Evolutionary conservation across 2,329 filamentous ascomycete species (phyloP).

Genomic region (Acrocalymma vagum): DNA sequence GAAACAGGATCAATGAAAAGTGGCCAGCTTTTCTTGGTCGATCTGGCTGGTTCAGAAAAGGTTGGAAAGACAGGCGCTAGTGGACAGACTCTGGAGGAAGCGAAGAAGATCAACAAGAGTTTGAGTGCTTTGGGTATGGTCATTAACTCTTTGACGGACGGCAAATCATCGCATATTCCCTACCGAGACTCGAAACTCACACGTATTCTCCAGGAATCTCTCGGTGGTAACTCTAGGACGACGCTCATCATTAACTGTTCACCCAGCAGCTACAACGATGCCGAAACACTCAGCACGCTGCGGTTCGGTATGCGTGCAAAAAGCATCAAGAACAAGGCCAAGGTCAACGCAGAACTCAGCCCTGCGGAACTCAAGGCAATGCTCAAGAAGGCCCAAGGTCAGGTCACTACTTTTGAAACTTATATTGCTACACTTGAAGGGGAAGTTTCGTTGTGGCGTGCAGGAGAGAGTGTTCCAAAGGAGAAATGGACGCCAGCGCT

Average conservation of each 20-base stretch:
- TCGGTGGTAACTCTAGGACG: constrained; percentile 98
- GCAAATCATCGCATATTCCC: constrained; percentile 94
- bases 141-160: constrained; percentile 96
- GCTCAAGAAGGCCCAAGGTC: constrained; percentile 89
- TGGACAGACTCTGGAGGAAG: constrained; percentile 95
- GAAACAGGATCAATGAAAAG: constrained; percentile 96
- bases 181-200: constrained; percentile 99
- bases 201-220: constrained; percentile 93
- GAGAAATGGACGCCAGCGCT: constrained; percentile 83
- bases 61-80: constrained; percentile 98
- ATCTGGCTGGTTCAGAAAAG: constrained; percentile 98
- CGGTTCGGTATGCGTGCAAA: constrained; percentile 96
- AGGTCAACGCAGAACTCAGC: constrained; percentile 98
- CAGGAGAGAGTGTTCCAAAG: constrained; percentile 86
- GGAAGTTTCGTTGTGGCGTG: constrained; percentile 87
- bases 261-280: constrained; percentile 98
- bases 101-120: constrained; percentile 99
- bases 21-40: constrained; percentile 95
- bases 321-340: constrained; percentile 99
- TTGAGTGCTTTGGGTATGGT: constrained; percentile 98
- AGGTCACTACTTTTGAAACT: constrained; percentile 86
- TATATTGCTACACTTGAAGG: constrained; percentile 86
- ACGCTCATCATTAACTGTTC: constrained; percentile 99
- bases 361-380: constrained; percentile 93
- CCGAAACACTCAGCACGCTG: constrained; percentile 89